Evolutionary conservation across 2,329 filamentous ascomycete genomes (phyloP).

Genomic region (Calonectria multiphialidica): DNA sequence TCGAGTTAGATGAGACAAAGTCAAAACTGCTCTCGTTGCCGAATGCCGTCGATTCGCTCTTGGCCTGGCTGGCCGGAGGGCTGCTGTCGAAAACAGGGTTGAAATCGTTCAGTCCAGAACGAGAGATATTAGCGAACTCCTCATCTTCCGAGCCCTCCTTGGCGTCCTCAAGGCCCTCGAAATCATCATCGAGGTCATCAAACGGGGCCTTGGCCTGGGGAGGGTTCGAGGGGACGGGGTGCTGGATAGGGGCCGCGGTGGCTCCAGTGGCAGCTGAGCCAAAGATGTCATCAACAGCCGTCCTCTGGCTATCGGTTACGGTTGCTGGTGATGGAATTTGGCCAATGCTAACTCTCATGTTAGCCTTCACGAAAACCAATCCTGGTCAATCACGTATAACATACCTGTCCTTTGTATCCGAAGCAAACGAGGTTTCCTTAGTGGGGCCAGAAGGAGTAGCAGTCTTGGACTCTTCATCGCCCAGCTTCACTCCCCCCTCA

Average conservation of each 20-base stretch:
- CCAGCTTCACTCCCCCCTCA: slow-evolving; percentile 23
- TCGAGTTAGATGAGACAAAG: slow-evolving; percentile 60
- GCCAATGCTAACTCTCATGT: slow-evolving; percentile 39
- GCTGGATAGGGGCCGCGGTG: slow-evolving; percentile 43
- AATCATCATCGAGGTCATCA: slow-evolving; percentile 83
- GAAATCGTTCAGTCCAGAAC: slow-evolving; percentile 81
- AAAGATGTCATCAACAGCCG: slow-evolving; percentile 58
- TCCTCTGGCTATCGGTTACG: slow-evolving; percentile 46
- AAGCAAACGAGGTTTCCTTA: slow-evolving; percentile 36
- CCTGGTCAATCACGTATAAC: neutral
- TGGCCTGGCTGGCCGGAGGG: slow-evolving; percentile 65
- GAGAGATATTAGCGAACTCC: slow-evolving; percentile 81
- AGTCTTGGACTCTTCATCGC: slow-evolving; percentile 18
- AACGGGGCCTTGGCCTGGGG: slow-evolving; percentile 66
- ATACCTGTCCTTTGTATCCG: slow-evolving; percentile 43
- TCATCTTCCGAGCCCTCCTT: slow-evolving; percentile 85
- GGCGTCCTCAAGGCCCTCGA: slow-evolving; percentile 86
- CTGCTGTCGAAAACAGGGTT: slow-evolving; percentile 85
- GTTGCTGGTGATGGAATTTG: slow-evolving; percentile 49
- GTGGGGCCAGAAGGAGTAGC: slow-evolving; percentile 36
- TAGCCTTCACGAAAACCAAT: slow-evolving; percentile 4
- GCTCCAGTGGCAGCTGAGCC: slow-evolving; percentile 47
- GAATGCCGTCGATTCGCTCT: slow-evolving; percentile 66
- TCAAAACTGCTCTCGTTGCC: slow-evolving; percentile 70
- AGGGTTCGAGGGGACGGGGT: slow-evolving; percentile 48